These are phyloP conservation scores for Beauveria brongniartii DNA, from an alignment of 2,329 filamentous ascomycete species.

Conservation along the genomic window DNA sequence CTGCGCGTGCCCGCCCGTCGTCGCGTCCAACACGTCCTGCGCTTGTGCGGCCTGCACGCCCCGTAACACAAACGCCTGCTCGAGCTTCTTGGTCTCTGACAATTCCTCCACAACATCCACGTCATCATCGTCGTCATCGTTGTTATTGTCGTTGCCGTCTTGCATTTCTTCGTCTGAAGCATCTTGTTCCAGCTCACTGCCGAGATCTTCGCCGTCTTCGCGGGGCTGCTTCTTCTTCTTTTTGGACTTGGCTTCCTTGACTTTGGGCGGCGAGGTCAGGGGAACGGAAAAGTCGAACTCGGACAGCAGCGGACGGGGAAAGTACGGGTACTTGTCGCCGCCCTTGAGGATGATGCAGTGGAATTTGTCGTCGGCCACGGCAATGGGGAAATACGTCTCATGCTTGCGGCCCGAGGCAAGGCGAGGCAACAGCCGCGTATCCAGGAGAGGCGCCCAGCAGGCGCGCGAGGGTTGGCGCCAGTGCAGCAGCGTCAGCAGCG, in stretches of 20 bases:
- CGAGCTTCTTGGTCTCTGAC: constrained; percentile 54
- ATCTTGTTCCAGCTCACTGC: constrained; percentile 22
- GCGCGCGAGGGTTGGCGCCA: constrained; percentile 84
- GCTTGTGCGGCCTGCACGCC: constrained; percentile 66
- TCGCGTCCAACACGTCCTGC: constrained; percentile 63
- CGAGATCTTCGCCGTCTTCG: constrained; percentile 22
- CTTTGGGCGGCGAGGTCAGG: constrained; percentile 46
- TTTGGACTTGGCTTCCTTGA: constrained; percentile 25
- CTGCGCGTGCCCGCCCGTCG: constrained; percentile 49
- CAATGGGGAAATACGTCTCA: constrained; percentile 91
- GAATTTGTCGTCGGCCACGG: constrained; percentile 83
- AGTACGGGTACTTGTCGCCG: constrained; percentile 86
- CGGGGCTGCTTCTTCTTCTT: constrained; percentile 19
- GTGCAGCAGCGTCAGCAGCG: constrained; percentile 78
- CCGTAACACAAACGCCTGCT: constrained; percentile 74
- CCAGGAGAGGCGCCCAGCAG: constrained; percentile 84
- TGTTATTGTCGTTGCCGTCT: constrained; percentile 28
- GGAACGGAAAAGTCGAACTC: constrained; percentile 93
- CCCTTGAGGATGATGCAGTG: constrained; percentile 99
- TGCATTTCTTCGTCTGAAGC: constrained; percentile 23
- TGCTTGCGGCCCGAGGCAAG: constrained; percentile 77
- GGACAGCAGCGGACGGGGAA: constrained; percentile 77
- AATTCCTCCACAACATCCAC: constrained; percentile 23
- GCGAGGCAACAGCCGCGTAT: constrained; percentile 76
- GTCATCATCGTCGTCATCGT: constrained; percentile 26